phyloP scores from a whole-genome alignment of 495 filamentous ascomycete genomes.

The Penicillium angulare region DNA sequence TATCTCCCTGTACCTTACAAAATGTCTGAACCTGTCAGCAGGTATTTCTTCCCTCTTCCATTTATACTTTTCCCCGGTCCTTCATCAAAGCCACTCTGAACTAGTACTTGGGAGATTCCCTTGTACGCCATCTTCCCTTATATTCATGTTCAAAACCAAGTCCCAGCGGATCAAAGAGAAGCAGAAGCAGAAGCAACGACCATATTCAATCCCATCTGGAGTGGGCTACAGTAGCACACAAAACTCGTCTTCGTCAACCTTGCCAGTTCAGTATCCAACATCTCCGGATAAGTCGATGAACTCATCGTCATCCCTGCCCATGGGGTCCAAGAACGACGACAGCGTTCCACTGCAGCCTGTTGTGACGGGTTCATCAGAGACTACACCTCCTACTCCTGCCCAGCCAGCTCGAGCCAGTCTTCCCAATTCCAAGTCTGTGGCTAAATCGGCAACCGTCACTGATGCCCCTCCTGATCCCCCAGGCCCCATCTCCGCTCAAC shows the following conservation, averaged over 20 bases:
- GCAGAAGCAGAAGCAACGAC: slow-evolving; percentile 9
- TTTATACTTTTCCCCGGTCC: too few species aligned
- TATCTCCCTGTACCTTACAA: background rate
- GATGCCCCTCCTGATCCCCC: background rate
- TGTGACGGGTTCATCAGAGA: background rate
- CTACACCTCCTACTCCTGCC: background rate
- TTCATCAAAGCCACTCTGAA: too few species aligned
- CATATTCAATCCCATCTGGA: background rate
- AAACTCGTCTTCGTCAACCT: slow-evolving; percentile 3
- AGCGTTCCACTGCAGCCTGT: slow-evolving; percentile 3
- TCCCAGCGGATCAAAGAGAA: slow-evolving; percentile 6
- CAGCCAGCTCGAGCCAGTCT: background rate
- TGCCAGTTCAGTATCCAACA: background rate
- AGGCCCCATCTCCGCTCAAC: too few species aligned
- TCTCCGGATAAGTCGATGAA: background rate
- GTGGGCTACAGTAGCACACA: background rate
- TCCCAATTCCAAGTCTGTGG: background rate
- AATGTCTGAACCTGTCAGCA: slow-evolving; percentile 10
- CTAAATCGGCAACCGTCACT: background rate
- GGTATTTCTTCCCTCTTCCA: slow-evolving; percentile 7
- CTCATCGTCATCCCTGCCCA: slow-evolving; percentile 4
- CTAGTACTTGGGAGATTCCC: too few species aligned
- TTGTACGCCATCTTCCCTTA: background rate
- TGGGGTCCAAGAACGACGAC: slow-evolving; percentile 5
- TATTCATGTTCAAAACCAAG: slow-evolving; percentile 6